Percentiles rank a stretch among this genome's conserved stretches.
Evolutionary conservation across 2,329 filamentous ascomycete species (phyloP).

Genomic region (Hirsutella minnesotensis): DNA sequence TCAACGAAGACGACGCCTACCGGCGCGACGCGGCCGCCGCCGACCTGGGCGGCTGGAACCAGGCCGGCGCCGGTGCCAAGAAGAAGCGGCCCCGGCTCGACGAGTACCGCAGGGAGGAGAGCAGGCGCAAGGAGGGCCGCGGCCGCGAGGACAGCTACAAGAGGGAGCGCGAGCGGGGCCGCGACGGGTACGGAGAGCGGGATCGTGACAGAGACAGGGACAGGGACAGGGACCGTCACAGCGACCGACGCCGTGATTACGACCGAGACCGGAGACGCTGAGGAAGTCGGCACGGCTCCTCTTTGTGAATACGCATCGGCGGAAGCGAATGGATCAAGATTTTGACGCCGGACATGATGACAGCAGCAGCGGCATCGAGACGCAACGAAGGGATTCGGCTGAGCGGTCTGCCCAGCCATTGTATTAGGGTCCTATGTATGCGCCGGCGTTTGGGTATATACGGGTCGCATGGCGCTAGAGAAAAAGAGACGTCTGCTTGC

Average conservation of each 20-base stretch:
- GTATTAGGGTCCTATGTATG: too few relatives aligned
- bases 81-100: slow-evolving; percentile 34
- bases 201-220: slow-evolving; percentile 22
- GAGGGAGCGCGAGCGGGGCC: slow-evolving; percentile 31
- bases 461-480: too few relatives aligned
- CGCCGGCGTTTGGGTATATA: too few relatives aligned
- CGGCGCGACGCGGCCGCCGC: slow-evolving; percentile 57
- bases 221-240: slow-evolving; percentile 15
- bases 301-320: too few relatives aligned
- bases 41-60: slow-evolving; percentile 73
- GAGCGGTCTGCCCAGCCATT: too few relatives aligned
- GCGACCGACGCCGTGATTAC: slow-evolving; percentile 5
- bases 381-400: too few relatives aligned
- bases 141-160: slow-evolving; percentile 35
- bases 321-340: too few relatives aligned
- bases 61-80: slow-evolving; percentile 40
- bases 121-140: slow-evolving; percentile 30
- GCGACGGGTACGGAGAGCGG: slow-evolving; percentile 24
- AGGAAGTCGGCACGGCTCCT: neutral
- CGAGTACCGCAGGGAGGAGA: slow-evolving; percentile 35
- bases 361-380: too few relatives aligned
- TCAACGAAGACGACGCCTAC: slow-evolving; percentile 56
- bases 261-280: slow-evolving; percentile 9
- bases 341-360: too few relatives aligned
- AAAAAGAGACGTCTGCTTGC: neutral